Base-by-base conservation (phyloP, 768 basidiomycete genomes). In the Paxillus rubicundulus region DNA sequence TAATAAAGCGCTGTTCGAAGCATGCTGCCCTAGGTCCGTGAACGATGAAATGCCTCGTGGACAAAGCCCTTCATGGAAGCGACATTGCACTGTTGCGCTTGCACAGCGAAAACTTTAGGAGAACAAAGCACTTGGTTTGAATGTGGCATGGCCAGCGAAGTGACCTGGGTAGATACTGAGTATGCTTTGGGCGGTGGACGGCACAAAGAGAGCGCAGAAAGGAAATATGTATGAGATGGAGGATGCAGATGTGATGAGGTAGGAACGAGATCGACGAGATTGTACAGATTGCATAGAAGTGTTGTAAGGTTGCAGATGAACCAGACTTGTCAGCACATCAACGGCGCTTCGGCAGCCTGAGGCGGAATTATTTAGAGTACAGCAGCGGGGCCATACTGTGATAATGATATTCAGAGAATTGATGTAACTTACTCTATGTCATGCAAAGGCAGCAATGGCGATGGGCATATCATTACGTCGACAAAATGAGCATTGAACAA, bases 1-100 rank as follows among this genome's bases (percentile, higher is more conserved):
- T 94, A 95, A 65, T 92, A 92, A 0, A 92, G 72, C 0, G 93
- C 92, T 0, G 91, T 89, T 65, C 94, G 92, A 8, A 96, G 77
- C 4, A 92, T 88, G 40, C 79, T 82, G 39, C 86, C 88, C 5
- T 89, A 88, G 0, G 92, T 94, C 42, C 89, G 81, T 12, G 90
- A 93, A 36, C 93, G 86, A 46, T 89, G 81, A 12, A 96, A 77
- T 8, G 93, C 88, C 70, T 96, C 92, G 64, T 91, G 87, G 27
- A 96, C 89, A 61, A 95, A 95, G 5, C 79, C 76, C 58, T 81
- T 85, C 57, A 91, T 78, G 8, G 87, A 84, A 8, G 82, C 72
- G 16, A 82, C 64, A 43, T 76, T 73, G 56, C 64, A 60, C 12
- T 49, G 61, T 14, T 61, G 56, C 21, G 41, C 41, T 28, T 56